Evolutionary conservation across 2,329 filamentous ascomycete genomes (phyloP).

Genomic region (Alternaria brassicae): DNA sequence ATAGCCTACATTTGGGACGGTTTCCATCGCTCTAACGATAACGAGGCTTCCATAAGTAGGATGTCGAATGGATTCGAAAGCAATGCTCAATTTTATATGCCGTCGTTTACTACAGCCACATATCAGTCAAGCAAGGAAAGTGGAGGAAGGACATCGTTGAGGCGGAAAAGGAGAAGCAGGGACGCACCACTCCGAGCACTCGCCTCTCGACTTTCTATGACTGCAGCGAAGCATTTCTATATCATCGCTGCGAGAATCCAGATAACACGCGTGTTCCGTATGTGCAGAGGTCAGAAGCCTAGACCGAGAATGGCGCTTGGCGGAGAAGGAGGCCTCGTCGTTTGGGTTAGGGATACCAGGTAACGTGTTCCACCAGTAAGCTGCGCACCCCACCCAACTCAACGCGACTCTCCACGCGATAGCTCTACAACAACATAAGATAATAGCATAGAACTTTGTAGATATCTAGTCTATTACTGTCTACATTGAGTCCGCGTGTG

Average conservation of each 20-base stretch:
- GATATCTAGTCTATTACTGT: too few species aligned
- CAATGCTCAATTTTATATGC: conserved; percentile 26
- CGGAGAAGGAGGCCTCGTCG: background rate
- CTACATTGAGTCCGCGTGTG: too few species aligned
- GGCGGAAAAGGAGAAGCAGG: background rate
- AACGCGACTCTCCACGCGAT: too few species aligned
- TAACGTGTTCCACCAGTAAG: too few species aligned
- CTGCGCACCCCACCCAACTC: too few species aligned
- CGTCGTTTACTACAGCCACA: conserved; percentile 22
- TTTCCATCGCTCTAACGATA: conserved; percentile 28
- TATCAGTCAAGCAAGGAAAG: background rate
- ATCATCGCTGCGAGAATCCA: background rate
- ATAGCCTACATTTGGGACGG: conserved; percentile 29
- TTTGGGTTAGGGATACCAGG: too few species aligned
- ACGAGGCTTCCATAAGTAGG: background rate
- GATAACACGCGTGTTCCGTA: conserved; percentile 22
- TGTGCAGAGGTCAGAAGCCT: background rate
- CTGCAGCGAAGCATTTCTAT: conserved; percentile 28
- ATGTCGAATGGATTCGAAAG: background rate
- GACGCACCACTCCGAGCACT: conserved; percentile 27
- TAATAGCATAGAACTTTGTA: too few species aligned
- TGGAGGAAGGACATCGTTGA: background rate
- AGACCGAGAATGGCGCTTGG: background rate
- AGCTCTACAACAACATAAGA: too few species aligned
- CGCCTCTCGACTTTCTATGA: conserved; percentile 31